Conservation (phyloP, 208 protist genomes). For the Vickermania spadyakhi region DNA sequence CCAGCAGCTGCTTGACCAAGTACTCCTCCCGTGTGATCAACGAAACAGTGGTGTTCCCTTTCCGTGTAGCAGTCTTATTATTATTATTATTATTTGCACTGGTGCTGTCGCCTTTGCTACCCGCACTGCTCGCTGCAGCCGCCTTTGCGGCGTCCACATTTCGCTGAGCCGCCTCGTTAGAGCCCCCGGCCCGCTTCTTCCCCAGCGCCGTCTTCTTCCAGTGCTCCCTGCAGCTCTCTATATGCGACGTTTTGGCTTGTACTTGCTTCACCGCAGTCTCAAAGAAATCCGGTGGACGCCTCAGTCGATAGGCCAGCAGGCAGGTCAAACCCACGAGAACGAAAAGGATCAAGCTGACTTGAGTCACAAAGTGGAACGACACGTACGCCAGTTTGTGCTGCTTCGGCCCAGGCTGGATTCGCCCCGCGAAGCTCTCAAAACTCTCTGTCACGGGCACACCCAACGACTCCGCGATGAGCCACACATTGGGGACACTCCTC, state of each 20-base stretch:
- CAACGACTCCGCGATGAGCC: conserved; percentile 23
- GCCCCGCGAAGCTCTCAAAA: conserved; percentile 11
- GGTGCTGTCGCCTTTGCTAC: not conserved
- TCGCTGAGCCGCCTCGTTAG: not conserved
- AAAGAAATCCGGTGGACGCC: conserved; percentile 23
- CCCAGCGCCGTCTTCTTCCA: not conserved
- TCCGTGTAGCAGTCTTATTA: conserved; percentile 1
- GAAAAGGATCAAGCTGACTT: conserved; percentile 10
- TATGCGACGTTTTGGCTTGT: conserved; percentile 11
- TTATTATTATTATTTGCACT: not conserved
- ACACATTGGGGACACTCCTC: conserved; percentile 16
- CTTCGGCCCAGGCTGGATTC: conserved; percentile 2
- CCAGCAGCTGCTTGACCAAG: conserved; percentile 39
- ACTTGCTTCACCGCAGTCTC: conserved; percentile 6
- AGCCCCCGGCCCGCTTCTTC: not conserved
- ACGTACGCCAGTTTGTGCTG: conserved; percentile 10
- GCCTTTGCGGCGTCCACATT: not conserved
- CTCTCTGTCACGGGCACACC: conserved; percentile 14
- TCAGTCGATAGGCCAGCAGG: conserved; percentile 24
- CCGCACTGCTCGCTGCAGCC: not conserved
- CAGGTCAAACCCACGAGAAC: conserved; percentile 14
- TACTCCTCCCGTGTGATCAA: conserved; percentile 46
- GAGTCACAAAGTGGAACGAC: conserved; percentile 23
- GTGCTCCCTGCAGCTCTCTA: not conserved
- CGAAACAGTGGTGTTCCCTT: conserved; percentile 10